Evolutionary conservation across 192 early-diverging fungal species (phyloP), one percentile per base, ranked within the genome.

Genomic region (Linnemannia exigua): DNA sequence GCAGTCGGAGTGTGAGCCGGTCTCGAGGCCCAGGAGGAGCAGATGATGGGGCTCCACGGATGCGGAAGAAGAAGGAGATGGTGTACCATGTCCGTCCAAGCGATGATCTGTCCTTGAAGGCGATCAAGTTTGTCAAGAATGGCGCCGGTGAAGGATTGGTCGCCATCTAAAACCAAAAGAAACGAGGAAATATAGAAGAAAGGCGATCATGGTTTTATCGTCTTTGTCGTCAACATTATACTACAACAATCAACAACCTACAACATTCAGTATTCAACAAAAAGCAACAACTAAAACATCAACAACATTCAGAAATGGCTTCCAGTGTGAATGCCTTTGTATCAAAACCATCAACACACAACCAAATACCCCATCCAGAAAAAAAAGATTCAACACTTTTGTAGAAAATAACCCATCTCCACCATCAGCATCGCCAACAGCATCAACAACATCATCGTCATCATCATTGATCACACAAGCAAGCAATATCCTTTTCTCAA

Each of bases 51-150:
- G 38, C 48, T 3, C 50, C 54, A 36, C 7, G 58, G 17, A 76
- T 12, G 20, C 77, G 66, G 14, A 79, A 80, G 74, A 79, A 79
- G 69, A 86, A 80, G 78, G 84, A 86, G 33, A 6, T 86, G 35
- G 54, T 80, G 20, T 80, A 75, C 47, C 74, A 79, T 74, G 58
- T 86, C 61, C 84, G 84, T 58, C 77, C 73, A 50, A 80, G 84
- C 37, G 83, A 86, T 77, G 79, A 80, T 58, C 58, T 86, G 74
- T 71, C 84, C 35, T 69, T 86, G 47, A 79, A 86, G 70, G 44
- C 78, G 33, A 86, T 86, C 70, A 86, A 86, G 70, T 76, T 86
- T 86, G 79, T 80, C 47, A 86, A 86, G 74, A 75, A 70, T 33
- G 83, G 71, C 1, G 79, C 78, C 11, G 84, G 79, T 19, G 78